Evolutionary conservation across 345 rosid genomes (phyloP).

Genomic region (Populus deltoides): DNA sequence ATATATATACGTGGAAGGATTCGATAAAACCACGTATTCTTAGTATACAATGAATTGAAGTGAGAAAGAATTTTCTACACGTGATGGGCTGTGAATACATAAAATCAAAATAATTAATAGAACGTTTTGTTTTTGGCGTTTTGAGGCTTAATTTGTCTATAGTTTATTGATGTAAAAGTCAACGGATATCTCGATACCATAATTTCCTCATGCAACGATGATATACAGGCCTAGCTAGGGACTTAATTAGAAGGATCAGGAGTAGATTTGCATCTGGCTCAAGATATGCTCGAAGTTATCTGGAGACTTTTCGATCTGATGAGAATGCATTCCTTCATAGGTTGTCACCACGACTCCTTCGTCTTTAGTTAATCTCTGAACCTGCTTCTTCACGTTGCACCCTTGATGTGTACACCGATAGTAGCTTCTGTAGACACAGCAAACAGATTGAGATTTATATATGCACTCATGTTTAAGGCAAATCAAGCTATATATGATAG

Average conservation of each 20-base stretch:
- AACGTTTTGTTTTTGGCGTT: too few relatives aligned
- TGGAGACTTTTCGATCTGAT: conserved; percentile 28
- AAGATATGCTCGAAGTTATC: conserved; percentile 35
- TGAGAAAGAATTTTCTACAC: too few relatives aligned
- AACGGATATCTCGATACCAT: background rate
- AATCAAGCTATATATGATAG: background rate
- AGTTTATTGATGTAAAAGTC: too few relatives aligned
- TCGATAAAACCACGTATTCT: too few relatives aligned
- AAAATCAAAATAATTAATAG: too few relatives aligned
- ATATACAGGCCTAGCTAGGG: background rate
- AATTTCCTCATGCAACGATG: background rate
- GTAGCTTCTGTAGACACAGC: conserved; percentile 23
- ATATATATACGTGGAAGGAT: too few relatives aligned
- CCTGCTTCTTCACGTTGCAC: conserved; percentile 34
- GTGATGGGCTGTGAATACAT: too few relatives aligned
- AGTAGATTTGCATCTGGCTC: conserved; percentile 33
- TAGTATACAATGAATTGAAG: too few relatives aligned
- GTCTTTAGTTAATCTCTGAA: conserved; percentile 29
- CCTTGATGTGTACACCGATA: conserved; percentile 34
- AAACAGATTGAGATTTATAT: background rate
- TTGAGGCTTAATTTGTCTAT: background rate
- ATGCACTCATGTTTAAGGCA: background rate
- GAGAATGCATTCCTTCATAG: conserved; percentile 34
- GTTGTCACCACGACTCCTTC: conserved; percentile 32
- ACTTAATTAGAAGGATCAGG: background rate